Base-by-base conservation (phyloP, 768 basidiomycete species). In the Hericium rajendrae region DNA sequence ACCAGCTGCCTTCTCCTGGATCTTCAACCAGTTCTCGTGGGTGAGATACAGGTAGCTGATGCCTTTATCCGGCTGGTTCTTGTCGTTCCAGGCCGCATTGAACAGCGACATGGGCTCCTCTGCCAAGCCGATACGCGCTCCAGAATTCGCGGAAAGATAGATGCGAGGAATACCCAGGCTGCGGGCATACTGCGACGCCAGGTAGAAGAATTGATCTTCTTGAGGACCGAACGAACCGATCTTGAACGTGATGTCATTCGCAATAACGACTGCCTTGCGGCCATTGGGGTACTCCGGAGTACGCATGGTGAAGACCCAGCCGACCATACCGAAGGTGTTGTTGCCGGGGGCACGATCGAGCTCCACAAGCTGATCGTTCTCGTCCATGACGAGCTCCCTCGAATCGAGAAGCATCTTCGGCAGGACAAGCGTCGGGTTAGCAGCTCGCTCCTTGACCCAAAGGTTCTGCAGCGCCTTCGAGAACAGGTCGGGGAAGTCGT, bases 401-500 rank as follows among this genome's bases (percentile, higher is more conserved):
- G 90, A 87, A 65, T 87, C 83, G 49, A 98, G 74, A 58, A 91
- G 78, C 48, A 80, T 80, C 69, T 90, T 87, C 5, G 97, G 97
- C 38, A 84, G 66, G 38, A 79, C 77, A 53, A 94, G 72, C 16
- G 83, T 80, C 12, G 91, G 74, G 66, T 90, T 81, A 26, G 71
- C 73, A 41, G 74, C 71, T 41, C 86, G 82, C 48, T 83, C 83
- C 64, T 85, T 84, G 61, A 80, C 74, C 97, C 97, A 99, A 60
- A 93, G 79, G 66, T 94, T 92, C 67, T 93, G 89, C 59, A 98
- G 76, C 6, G 95, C 94, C 75, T 98, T 98, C 40, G 94, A 87
- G 79, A 98, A 99, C 61, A 99, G 83, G 66, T 97, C 97, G 43
- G 97, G 97, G 86, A 98, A 99, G 73, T 98, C 97, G 72, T 98